A percentile compares a stretch with the other conserved stretches of the same genome.
These are phyloP conservation scores for Rutstroemia sp. DNA, from an alignment of 2,329 filamentous ascomycete genomes.

Conservation along the genomic window DNA sequence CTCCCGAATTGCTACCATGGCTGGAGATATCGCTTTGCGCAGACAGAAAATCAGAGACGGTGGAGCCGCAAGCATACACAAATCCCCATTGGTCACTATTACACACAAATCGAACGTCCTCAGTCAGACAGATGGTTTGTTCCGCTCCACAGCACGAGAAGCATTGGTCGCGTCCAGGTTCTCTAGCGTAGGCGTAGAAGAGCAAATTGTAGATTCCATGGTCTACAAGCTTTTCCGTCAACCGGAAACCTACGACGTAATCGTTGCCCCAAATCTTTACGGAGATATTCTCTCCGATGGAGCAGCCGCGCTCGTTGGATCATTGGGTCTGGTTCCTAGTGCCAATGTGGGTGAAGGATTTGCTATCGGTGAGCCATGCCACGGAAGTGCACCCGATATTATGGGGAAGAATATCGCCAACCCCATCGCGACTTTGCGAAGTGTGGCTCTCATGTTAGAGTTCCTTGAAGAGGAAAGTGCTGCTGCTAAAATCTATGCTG, in stretches of 20 bases:
- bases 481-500: conserved; percentile 82
- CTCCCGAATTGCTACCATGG: conserved; percentile 82
- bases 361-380: conserved; percentile 96
- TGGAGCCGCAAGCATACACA: conserved; percentile 52
- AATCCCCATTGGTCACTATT: conserved; percentile 75
- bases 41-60: conserved; percentile 70
- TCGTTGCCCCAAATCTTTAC: conserved; percentile 95
- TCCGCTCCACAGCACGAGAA: conserved; percentile 70
- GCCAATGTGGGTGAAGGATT: conserved; percentile 94
- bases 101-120: conserved; percentile 99
- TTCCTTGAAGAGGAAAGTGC: conserved; percentile 84
- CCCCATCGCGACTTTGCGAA: conserved; percentile 89
- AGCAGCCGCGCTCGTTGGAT: conserved; percentile 87
- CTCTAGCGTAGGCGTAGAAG: conserved; percentile 64
- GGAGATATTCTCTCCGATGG: conserved; percentile 95
- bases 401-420: conserved; percentile 90
- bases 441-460: conserved; percentile 90
- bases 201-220: conserved; percentile 99
- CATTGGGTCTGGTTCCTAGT: conserved; percentile 82
- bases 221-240: conserved; percentile 99
- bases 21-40: conserved; percentile 86
- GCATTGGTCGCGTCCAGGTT: conserved; percentile 64
- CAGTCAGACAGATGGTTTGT: conserved; percentile 91
- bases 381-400: conserved; percentile 93
- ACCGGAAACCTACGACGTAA: conserved; percentile 91